Conservation (phyloP, 2,329 filamentous ascomycete species). For the Alternaria dauci region DNA sequence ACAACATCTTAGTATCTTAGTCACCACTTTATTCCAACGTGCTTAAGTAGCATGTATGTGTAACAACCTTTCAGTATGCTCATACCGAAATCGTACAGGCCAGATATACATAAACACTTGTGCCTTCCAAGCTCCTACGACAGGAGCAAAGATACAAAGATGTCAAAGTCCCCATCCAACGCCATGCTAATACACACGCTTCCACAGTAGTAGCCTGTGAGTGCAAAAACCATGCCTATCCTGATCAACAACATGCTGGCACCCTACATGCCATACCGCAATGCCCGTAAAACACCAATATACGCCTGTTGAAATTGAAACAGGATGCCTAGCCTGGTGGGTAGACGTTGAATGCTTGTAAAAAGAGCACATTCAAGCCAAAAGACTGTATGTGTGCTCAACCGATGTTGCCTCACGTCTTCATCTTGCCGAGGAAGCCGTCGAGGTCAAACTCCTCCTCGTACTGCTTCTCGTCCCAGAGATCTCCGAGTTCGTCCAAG, state of each 20-base stretch:
- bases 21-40: background rate
- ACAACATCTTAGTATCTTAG: background rate
- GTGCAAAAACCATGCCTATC: constrained; percentile 3
- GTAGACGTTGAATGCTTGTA: background rate
- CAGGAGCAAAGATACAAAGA: background rate
- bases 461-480: constrained; percentile 98
- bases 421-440: constrained; percentile 95
- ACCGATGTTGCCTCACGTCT: constrained; percentile 51
- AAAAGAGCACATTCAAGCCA: background rate
- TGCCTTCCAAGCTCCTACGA: background rate
- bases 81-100: constrained; percentile 6
- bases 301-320: background rate
- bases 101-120: background rate
- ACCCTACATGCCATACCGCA: background rate
- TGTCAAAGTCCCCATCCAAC: constrained; percentile 18
- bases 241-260: constrained; percentile 2
- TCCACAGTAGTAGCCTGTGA: constrained; percentile 5
- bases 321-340: background rate
- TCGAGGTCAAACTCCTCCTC: constrained; percentile 98
- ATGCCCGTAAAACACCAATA: background rate
- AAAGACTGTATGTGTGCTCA: background rate
- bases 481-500: constrained; percentile 90
- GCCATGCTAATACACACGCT: constrained; percentile 27
- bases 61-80: background rate
- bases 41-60: background rate